Evolutionary conservation across 208 protist genomes (phyloP).

Genomic region (Naegleria gruberi): DNA sequence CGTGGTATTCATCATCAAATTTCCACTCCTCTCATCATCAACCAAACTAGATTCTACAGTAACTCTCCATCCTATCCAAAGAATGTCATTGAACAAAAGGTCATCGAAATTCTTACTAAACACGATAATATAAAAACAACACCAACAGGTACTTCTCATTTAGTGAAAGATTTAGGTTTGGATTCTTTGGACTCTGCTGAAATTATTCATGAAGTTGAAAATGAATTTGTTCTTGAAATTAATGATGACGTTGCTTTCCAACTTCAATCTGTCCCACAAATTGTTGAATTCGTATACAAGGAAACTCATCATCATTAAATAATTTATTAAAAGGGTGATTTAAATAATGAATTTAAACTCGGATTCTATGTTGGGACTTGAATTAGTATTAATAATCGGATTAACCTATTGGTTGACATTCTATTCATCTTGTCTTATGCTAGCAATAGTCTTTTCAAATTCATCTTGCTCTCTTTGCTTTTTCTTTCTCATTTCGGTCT

Average conservation of each 20-base stretch:
- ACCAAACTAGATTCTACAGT: not conserved
- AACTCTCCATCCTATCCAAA: constrained; percentile 33
- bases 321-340: not conserved
- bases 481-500: not conserved
- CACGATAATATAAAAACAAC: constrained; percentile 86
- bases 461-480: not conserved
- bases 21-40: not conserved
- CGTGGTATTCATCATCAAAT: not conserved
- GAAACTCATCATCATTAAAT: not conserved
- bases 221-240: not conserved
- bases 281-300: not conserved
- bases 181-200: constrained; percentile 89
- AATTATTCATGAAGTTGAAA: constrained; percentile 49
- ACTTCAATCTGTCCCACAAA: not conserved
- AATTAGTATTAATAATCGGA: too few species aligned
- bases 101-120: constrained; percentile 85
- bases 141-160: constrained; percentile 77
- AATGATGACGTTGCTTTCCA: not conserved
- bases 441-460: too few species aligned
- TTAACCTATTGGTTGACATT: too few species aligned
- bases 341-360: not conserved
- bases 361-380: too few species aligned
- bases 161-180: constrained; percentile 86
- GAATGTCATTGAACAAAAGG: constrained; percentile 79
- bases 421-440: too few species aligned